Conservation (phyloP, 164 flowering plant genomes). For the Cinnamomum micranthum region DNA sequence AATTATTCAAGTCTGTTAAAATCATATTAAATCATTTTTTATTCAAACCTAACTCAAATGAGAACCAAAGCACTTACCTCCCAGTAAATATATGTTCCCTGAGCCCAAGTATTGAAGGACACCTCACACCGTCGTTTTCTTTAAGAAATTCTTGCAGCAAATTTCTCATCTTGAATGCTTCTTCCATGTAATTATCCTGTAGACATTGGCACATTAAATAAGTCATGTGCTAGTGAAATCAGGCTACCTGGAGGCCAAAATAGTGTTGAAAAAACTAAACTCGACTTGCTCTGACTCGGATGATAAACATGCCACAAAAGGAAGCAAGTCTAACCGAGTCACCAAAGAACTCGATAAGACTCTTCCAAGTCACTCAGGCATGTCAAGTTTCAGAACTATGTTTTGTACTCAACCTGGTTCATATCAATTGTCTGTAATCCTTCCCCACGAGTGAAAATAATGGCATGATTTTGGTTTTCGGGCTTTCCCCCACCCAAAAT, state of each 20-base stretch:
- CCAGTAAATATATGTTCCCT: conserved; percentile 97
- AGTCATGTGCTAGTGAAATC: background rate
- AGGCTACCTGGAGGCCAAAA: too few species aligned
- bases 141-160: conserved; percentile 84
- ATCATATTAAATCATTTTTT: too few species aligned
- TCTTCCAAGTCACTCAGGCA: too few species aligned
- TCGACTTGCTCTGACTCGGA: too few species aligned
- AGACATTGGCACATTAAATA: background rate
- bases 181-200: conserved; percentile 99
- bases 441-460: conserved; percentile 95
- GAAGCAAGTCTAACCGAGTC: too few species aligned
- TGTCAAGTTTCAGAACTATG: background rate
- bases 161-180: conserved; percentile 96
- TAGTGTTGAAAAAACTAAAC: too few species aligned
- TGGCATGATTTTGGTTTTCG: conserved; percentile 99
- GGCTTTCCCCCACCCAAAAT: conserved; percentile 98
- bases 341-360: too few species aligned
- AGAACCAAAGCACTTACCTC: conserved; percentile 39
- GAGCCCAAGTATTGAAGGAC: conserved; percentile 87
- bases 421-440: conserved; percentile 97
- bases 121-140: conserved; percentile 77
- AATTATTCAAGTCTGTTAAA: background rate
- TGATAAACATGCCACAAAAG: too few species aligned
- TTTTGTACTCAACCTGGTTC: conserved; percentile 67
- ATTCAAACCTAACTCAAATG: background rate